Percentiles rank a stretch among this genome's conserved stretches.
These are phyloP conservation scores for Pelargonium cotyledonis DNA, from an alignment of 441 rosid genomes.

Conservation along the genomic window DNA sequence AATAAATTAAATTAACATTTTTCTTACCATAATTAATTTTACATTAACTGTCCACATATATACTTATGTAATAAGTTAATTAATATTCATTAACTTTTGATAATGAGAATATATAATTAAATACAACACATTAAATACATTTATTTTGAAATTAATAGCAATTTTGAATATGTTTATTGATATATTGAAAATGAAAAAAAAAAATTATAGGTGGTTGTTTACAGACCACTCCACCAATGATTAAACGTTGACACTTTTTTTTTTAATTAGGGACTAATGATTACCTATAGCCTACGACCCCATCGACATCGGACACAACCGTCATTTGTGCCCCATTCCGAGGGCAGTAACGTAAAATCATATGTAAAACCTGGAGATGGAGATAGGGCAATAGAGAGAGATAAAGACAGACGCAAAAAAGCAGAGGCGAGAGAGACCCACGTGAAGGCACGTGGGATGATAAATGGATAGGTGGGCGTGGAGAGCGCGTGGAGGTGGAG, in stretches of 20 bases:
- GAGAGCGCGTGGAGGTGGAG: neutral
- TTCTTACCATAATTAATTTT: too few species aligned
- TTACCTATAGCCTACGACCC: neutral
- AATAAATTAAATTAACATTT: too few species aligned
- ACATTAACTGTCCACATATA: too few species aligned
- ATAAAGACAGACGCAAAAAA: neutral
- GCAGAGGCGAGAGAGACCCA: neutral
- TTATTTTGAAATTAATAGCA: too few species aligned
- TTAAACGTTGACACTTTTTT: conserved; percentile 8
- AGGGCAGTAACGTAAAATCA: conserved; percentile 7
- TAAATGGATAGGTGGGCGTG: neutral
- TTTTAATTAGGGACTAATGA: conserved; percentile 15
- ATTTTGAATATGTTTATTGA: too few species aligned
- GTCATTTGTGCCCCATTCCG: neutral
- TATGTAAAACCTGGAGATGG: conserved; percentile 20
- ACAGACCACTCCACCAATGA: conserved; percentile 12
- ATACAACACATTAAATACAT: too few species aligned
- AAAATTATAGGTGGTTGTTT: neutral
- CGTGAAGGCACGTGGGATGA: neutral
- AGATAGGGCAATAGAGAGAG: conserved; percentile 7
- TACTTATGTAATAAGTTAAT: too few species aligned
- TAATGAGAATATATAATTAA: too few species aligned
- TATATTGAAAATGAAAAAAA: too few species aligned
- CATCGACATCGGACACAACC: neutral
- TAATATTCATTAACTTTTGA: too few species aligned